phyloP scores from a whole-genome alignment of 345 rosid species.

The Geranium brycei region DNA sequence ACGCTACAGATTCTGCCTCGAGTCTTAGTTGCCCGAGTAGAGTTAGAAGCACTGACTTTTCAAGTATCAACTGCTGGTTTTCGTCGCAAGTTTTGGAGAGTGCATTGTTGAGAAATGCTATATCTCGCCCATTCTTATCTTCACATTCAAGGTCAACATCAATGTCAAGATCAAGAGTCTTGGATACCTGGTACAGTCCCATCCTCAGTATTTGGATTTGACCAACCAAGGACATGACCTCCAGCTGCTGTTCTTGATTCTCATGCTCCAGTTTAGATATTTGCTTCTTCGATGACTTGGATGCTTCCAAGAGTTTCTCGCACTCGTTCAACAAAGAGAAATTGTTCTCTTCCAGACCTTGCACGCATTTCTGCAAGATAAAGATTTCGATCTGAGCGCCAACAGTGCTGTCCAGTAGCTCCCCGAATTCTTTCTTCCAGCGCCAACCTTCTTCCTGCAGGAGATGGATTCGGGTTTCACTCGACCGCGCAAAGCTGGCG shows the following conservation, averaged over 20 bases:
- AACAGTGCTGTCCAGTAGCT: constrained; percentile 49
- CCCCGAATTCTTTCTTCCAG: constrained; percentile 51
- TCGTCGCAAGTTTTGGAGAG: constrained; percentile 37
- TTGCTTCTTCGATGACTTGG: constrained; percentile 43
- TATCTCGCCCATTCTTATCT: constrained; percentile 32
- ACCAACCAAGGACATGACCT: constrained; percentile 38
- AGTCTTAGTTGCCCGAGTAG: constrained; percentile 47
- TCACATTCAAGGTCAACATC: constrained; percentile 21
- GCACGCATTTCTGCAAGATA: constrained; percentile 52
- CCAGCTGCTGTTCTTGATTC: constrained; percentile 37
- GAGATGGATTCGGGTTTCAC: constrained; percentile 29
- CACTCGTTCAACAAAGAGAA: constrained; percentile 40
- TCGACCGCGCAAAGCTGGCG: constrained; percentile 30
- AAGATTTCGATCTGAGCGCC: constrained; percentile 52
- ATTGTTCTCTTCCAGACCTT: constrained; percentile 52
- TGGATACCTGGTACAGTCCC: constrained; percentile 41
- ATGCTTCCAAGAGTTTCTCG: constrained; percentile 40
- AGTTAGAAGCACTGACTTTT: constrained; percentile 49
- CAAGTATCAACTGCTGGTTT: constrained; percentile 38
- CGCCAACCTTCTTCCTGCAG: constrained; percentile 44
- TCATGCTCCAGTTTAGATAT: constrained; percentile 44
- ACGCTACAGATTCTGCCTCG: constrained; percentile 41
- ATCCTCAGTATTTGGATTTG: constrained; percentile 37
- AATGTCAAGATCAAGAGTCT: constrained; percentile 42
- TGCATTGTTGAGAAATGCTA: constrained; percentile 22